A percentile compares a stretch with the other conserved stretches of the same genome.
Conservation (phyloP, 306 rosid species). For the Trifolium subterraneum region DNA sequence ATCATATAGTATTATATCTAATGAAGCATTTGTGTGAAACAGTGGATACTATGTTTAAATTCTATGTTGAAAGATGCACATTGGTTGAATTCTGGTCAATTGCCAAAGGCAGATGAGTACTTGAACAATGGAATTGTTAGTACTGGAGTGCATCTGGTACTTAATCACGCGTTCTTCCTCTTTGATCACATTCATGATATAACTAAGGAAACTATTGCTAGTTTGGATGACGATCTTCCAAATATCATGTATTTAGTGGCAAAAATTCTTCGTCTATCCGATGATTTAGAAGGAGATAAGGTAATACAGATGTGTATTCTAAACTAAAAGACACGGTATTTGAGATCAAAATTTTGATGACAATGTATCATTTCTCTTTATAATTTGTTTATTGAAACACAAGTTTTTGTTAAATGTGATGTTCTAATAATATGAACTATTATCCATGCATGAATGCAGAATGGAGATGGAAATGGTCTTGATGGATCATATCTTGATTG, state of each 20-base stretch:
- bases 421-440: neutral
- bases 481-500: slow-evolving; percentile 68
- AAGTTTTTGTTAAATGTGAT: neutral
- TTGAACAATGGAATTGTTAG: slow-evolving; percentile 54
- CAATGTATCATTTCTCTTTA: too few relatives aligned
- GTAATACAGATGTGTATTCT: neutral
- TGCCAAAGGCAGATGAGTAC: slow-evolving; percentile 52
- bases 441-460: slow-evolving; percentile 35
- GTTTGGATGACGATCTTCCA: slow-evolving; percentile 40
- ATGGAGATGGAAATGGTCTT: slow-evolving; percentile 47
- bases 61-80: slow-evolving; percentile 53
- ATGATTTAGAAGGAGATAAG: slow-evolving; percentile 50
- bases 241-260: slow-evolving; percentile 38
- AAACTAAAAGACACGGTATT: too few relatives aligned
- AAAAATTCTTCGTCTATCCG: slow-evolving; percentile 48
- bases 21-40: slow-evolving; percentile 28
- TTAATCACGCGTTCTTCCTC: slow-evolving; percentile 53
- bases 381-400: neutral
- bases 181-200: slow-evolving; percentile 41
- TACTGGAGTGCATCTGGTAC: slow-evolving; percentile 57
- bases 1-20: neutral
- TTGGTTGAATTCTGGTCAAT: slow-evolving; percentile 47
- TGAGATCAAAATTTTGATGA: neutral
- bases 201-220: slow-evolving; percentile 36
- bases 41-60: slow-evolving; percentile 59